Conservation (phyloP, 2,329 filamentous ascomycete species). For the Trichoderma atroviride region DNA sequence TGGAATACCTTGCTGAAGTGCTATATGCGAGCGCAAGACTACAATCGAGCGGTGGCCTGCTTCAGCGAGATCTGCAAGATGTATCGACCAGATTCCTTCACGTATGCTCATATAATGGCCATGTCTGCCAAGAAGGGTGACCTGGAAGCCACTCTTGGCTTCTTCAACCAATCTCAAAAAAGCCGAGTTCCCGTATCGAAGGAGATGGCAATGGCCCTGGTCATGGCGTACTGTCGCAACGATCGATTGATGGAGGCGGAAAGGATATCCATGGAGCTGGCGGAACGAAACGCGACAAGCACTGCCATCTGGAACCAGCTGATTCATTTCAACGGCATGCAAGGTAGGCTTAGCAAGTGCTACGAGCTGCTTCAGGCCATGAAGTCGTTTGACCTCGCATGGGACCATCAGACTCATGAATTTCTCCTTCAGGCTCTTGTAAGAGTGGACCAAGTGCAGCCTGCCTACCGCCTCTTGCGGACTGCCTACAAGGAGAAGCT, state of each 20-base stretch:
- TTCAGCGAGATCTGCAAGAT: constrained; percentile 62
- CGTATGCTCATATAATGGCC: constrained; percentile 74
- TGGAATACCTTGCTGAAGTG: constrained; percentile 82
- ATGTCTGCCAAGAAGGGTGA: constrained; percentile 74
- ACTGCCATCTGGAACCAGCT: constrained; percentile 79
- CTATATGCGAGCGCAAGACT: constrained; percentile 66
- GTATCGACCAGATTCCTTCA: constrained; percentile 61
- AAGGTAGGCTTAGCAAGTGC: constrained; percentile 55
- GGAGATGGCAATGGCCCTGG: constrained; percentile 64
- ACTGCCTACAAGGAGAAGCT: constrained; percentile 47
- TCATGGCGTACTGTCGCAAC: constrained; percentile 65
- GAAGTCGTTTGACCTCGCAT: constrained; percentile 50
- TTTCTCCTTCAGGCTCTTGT: constrained; percentile 54
- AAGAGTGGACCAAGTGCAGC: constrained; percentile 51
- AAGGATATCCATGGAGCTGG: constrained; percentile 51
- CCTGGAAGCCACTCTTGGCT: constrained; percentile 64
- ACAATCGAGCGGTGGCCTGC: constrained; percentile 63
- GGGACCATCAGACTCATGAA: constrained; percentile 54
- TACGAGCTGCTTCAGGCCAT: constrained; percentile 54
- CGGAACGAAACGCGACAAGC: constrained; percentile 52
- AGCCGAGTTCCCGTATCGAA: constrained; percentile 53
- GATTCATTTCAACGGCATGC: constrained; percentile 67
- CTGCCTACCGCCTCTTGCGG: constrained; percentile 53
- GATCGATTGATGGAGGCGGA: constrained; percentile 43
- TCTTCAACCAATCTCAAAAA: constrained; percentile 66